Conservation (phyloP, 2,329 filamentous ascomycete species). For the Colletotrichum paranaense region DNA sequence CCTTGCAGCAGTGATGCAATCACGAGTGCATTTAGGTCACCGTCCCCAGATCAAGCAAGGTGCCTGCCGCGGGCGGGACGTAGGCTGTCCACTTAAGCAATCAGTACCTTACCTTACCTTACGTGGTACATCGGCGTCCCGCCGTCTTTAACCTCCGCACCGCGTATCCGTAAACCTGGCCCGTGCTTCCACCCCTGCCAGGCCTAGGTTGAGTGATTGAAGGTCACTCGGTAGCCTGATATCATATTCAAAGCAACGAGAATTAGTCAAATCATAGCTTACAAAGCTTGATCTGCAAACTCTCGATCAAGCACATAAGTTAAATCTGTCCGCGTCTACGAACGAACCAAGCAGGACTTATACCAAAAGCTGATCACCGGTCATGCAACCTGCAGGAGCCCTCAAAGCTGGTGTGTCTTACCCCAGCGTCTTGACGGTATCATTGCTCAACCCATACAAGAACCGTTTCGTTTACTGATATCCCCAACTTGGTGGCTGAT, state of each 20-base stretch:
- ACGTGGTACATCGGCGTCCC: constrained; percentile 10
- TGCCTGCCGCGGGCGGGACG: constrained; percentile 8
- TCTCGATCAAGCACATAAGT: neutral
- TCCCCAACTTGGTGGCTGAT: neutral
- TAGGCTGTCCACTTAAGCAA: constrained; percentile 27
- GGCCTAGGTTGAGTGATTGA: neutral
- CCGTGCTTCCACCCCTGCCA: constrained; percentile 7
- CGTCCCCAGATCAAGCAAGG: constrained; percentile 1
- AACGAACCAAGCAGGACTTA: neutral
- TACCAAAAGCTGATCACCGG: too few relatives aligned
- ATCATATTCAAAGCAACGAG: neutral
- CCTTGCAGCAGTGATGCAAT: constrained; percentile 12
- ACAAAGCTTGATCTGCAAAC: neutral
- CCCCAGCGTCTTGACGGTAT: neutral
- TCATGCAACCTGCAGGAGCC: neutral
- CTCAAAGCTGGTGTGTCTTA: neutral
- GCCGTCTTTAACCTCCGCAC: constrained; percentile 16
- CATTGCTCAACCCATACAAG: neutral
- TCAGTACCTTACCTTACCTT: neutral
- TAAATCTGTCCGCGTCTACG: neutral
- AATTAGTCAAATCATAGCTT: neutral
- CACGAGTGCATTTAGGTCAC: constrained; percentile 34
- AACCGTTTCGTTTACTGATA: neutral
- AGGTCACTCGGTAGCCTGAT: neutral
- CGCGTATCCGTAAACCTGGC: neutral